Evolutionary conservation across 2,329 filamentous ascomycete genomes (phyloP).

Genomic region (Aureobasidium mangrovei): DNA sequence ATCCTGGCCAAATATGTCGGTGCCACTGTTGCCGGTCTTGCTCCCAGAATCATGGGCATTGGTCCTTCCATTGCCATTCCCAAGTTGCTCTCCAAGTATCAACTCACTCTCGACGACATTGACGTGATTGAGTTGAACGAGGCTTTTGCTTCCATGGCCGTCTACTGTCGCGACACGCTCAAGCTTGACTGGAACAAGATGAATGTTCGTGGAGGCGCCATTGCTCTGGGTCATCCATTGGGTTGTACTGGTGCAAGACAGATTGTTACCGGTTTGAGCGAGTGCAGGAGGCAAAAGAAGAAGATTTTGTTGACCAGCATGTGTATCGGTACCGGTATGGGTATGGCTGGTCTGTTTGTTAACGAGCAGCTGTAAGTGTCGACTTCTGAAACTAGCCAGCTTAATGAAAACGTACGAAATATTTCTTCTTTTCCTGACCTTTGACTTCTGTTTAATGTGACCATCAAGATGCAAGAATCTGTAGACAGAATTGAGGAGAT

Average conservation of each 20-base stretch:
- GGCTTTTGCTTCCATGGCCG: constrained; percentile 95
- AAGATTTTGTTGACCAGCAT: constrained; percentile 89
- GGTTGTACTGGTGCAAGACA: constrained; percentile 69
- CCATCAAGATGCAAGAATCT: background rate
- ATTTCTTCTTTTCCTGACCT: background rate
- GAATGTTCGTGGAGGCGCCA: constrained; percentile 73
- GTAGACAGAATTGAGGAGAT: no score
- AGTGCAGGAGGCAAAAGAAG: constrained; percentile 75
- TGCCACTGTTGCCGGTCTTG: constrained; percentile 79
- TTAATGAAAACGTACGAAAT: background rate
- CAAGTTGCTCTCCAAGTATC: constrained; percentile 77
- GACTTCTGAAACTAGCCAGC: background rate
- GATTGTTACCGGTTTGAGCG: constrained; percentile 83
- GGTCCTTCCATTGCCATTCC: constrained; percentile 62
- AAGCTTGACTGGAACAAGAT: constrained; percentile 66
- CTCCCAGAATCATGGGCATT: constrained; percentile 95
- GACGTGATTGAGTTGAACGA: constrained; percentile 95
- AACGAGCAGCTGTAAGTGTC: constrained; percentile 44
- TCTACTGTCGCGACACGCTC: constrained; percentile 65
- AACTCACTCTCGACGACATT: constrained; percentile 69
- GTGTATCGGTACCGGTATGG: constrained; percentile 64
- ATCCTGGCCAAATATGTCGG: constrained; percentile 93
- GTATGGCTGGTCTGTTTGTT: constrained; percentile 58
- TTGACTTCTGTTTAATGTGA: background rate
- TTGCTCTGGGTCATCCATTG: constrained; percentile 75